phyloP scores from a whole-genome alignment of 345 rosid species.

The Bretschneidera sinensis region DNA sequence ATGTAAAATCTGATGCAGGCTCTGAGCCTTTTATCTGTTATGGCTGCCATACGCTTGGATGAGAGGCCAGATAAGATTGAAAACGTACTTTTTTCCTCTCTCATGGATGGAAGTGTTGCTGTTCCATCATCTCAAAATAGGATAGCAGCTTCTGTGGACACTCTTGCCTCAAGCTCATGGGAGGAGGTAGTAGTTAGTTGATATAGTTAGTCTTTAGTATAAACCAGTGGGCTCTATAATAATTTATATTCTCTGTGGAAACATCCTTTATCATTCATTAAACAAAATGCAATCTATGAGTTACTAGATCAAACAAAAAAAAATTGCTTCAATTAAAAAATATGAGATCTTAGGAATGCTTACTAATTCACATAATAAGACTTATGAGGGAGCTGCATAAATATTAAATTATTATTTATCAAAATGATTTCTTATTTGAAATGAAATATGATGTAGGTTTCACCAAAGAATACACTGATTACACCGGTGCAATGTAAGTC shows the following conservation, averaged over 20 bases:
- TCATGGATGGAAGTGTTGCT: conserved; percentile 43
- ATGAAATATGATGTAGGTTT: conserved; percentile 30
- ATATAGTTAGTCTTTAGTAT: neutral
- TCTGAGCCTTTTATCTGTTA: conserved; percentile 47
- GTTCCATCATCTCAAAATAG: conserved; percentile 41
- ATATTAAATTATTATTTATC: neutral
- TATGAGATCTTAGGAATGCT: neutral
- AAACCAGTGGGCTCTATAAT: neutral
- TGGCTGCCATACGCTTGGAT: conserved; percentile 67
- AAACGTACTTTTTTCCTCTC: conserved; percentile 45
- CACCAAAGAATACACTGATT: conserved; percentile 49
- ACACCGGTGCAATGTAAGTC: conserved; percentile 80
- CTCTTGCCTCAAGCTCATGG: conserved; percentile 70
- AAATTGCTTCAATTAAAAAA: neutral
- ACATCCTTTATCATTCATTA: too few relatives aligned
- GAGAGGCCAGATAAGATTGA: conserved; percentile 63
- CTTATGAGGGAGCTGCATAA: neutral
- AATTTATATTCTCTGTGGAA: neutral
- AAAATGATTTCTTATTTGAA: neutral
- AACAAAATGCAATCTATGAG: neutral
- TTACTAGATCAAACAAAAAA: neutral
- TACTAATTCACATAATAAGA: too few relatives aligned
- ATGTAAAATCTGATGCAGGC: conserved; percentile 37
- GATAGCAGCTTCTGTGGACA: conserved; percentile 40
- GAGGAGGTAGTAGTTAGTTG: conserved; percentile 43